Evolutionary conservation across 129 eudicot genomes (phyloP), one percentile per base, ranked within the genome.

Genomic region (Pittosporum tobira): DNA sequence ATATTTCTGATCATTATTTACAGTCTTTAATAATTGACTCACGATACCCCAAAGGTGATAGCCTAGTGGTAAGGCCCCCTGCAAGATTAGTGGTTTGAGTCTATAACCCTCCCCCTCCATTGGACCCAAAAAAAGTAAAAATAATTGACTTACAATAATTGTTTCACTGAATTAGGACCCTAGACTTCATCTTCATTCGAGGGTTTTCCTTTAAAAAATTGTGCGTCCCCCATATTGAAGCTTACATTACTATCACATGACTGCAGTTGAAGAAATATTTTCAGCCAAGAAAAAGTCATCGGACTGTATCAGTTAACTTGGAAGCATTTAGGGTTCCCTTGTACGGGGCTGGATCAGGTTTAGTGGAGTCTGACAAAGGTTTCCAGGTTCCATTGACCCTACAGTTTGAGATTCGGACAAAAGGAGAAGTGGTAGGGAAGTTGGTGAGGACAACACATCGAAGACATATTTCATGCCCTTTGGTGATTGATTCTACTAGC

Each of bases 341-440:
- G 16, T 91, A 91, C 37, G 96, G 99, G 26, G 99, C 99, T 2
- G 99, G 88, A 64, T 87, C 96, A 55, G 81, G 66, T 30, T 72
- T 85, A 21, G 75, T 43, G 36, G 84, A 57, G 4, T 21, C 77
- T 1, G 57, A 63, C 34, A 75, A 65, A 20, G 80, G 56, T 14
- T 75, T 76, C 29, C 66, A 81, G 62, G 79, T 83, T 51, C 99
- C 96, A 6, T 72, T 91, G 63, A 81, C 52, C 23, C 71, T 91
- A 19, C 65, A 87, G 71, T 80, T 91, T 67, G 85, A 78, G 59
- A 31, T 91, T 40, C 70, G 59, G 25, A 63, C 99, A 1, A 61
- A 70, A 57, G 99, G 99, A 16, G 82, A 83, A 36, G 90, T 91
- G 45, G 94, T 91, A 1, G 99, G 99, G 20, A 84, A 91, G 55